Evolutionary conservation across 768 basidiomycete genomes (phyloP).

Genomic region (Mycena sanguinolenta): DNA sequence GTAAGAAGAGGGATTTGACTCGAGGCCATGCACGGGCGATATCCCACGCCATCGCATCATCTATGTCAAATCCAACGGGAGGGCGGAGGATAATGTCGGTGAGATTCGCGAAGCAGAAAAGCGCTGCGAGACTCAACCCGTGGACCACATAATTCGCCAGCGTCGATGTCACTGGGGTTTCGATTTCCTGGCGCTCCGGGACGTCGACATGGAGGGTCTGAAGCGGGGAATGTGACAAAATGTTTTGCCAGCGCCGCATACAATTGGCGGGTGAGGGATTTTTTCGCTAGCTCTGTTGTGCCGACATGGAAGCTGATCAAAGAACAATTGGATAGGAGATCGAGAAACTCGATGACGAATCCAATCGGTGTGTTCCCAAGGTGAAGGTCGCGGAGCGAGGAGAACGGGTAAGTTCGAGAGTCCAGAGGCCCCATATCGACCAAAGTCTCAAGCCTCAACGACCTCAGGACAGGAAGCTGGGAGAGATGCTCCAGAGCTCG

Average conservation of each 20-base stretch:
- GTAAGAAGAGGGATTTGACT: background rate
- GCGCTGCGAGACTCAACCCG: background rate
- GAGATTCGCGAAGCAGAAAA: conserved; percentile 7
- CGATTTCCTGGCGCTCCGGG: background rate
- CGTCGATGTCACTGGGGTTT: background rate
- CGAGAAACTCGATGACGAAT: background rate
- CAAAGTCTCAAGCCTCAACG: background rate
- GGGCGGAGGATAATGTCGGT: background rate
- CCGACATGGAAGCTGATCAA: background rate
- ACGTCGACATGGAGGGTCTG: background rate
- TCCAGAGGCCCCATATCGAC: too few species aligned
- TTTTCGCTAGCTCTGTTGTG: background rate
- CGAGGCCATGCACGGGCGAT: conserved; percentile 12
- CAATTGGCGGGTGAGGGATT: background rate
- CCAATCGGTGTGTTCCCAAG: background rate
- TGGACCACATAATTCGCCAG: background rate
- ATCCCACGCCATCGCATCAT: background rate
- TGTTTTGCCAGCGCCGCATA: background rate
- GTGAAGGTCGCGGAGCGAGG: background rate
- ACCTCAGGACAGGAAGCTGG: background rate
- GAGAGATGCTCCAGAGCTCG: background rate
- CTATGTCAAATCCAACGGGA: conserved; percentile 1
- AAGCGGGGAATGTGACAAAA: background rate
- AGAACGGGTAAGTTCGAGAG: background rate
- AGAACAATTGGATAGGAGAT: background rate